Percentiles rank a stretch among this genome's conserved stretches.
phyloP scores from a whole-genome alignment of 345 rosid species.

The Draba incana region DNA sequence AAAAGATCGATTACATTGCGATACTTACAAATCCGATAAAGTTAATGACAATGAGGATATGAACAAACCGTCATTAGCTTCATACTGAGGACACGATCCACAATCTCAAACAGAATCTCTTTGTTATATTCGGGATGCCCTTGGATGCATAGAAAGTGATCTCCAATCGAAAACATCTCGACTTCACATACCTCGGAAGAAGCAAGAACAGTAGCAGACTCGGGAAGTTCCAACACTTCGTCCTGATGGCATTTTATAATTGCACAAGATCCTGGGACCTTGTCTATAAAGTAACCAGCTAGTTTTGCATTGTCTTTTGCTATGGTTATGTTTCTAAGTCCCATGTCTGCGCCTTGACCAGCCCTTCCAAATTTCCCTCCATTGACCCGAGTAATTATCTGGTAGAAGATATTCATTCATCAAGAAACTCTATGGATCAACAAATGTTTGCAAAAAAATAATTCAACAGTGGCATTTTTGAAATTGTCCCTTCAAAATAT shows the following conservation, averaged over 20 bases:
- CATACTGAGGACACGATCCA: constrained; percentile 62
- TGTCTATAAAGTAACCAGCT: constrained; percentile 36
- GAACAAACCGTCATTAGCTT: constrained; percentile 55
- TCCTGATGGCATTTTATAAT: constrained; percentile 86
- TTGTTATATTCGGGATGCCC: constrained; percentile 93
- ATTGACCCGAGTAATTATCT: constrained; percentile 76
- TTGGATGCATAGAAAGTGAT: constrained; percentile 77
- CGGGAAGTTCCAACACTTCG: constrained; percentile 82
- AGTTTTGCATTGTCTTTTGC: constrained; percentile 48
- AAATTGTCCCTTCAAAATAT: too few species aligned
- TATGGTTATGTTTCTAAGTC: constrained; percentile 62
- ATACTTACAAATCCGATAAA: not conserved
- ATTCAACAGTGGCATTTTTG: too few species aligned
- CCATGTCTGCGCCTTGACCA: constrained; percentile 68
- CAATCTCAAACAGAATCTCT: constrained; percentile 67
- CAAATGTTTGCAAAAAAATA: too few species aligned
- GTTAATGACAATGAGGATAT: not conserved
- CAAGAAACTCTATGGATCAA: not conserved
- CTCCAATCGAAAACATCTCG: constrained; percentile 66
- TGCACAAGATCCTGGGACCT: constrained; percentile 49
- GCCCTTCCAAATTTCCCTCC: constrained; percentile 83
- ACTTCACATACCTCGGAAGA: constrained; percentile 76
- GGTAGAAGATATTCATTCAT: not conserved
- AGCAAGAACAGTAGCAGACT: constrained; percentile 68
- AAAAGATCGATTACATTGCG: not conserved